Evolutionary conservation across 2,329 filamentous ascomycete species (phyloP).

Genomic region (Penicillium rolfsii): DNA sequence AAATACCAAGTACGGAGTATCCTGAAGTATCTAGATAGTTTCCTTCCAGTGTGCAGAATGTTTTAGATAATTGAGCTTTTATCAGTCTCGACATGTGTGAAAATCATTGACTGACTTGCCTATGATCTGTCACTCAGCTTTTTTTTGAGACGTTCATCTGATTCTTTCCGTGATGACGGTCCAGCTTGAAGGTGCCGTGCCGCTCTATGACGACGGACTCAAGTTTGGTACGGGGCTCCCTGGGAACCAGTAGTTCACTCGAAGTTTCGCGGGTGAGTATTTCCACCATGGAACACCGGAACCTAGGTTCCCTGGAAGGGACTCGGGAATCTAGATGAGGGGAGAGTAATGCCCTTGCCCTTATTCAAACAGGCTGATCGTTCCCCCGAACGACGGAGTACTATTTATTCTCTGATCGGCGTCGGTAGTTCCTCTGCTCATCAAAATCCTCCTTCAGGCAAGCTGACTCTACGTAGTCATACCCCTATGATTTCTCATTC

Average conservation of each 20-base stretch:
- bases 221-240: background rate
- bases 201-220: slow-evolving; percentile 1
- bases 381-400: slow-evolving; percentile 9
- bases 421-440: background rate
- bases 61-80: background rate
- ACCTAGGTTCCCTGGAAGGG: background rate
- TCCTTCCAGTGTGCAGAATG: background rate
- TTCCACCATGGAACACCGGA: slow-evolving; percentile 1
- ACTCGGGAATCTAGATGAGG: background rate
- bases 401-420: background rate
- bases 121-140: background rate
- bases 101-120: background rate
- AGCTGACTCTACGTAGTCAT: background rate
- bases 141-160: background rate
- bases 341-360: background rate
- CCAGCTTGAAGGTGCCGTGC: slow-evolving; percentile 2
- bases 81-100: too few species aligned
- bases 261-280: background rate
- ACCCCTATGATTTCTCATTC: background rate
- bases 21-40: background rate
- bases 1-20: background rate
- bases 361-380: slow-evolving; percentile 17
- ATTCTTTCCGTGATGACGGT: background rate
- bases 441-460: background rate
- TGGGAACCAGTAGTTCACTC: background rate